Percentiles rank a stretch among this genome's conserved stretches.
Conservation (phyloP, 2,329 filamentous ascomycete species). For the Orbilia javanica region DNA sequence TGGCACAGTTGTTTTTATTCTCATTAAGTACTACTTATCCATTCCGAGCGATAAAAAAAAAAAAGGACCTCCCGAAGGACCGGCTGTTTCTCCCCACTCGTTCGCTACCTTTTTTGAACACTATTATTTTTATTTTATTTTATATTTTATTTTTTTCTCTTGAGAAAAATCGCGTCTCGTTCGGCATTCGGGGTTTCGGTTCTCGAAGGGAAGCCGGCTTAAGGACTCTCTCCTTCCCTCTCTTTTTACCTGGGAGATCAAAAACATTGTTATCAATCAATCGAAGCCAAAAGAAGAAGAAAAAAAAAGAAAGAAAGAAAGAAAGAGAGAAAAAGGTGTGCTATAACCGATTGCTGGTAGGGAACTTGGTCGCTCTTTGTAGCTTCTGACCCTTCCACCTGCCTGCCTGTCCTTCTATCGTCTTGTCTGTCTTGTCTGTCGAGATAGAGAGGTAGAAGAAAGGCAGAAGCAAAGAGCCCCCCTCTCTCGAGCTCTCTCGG, state of each 20-base stretch:
- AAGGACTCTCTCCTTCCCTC: not conserved
- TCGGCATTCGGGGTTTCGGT: not conserved
- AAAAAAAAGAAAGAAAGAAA: not conserved
- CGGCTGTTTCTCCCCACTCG: conserved; percentile 14
- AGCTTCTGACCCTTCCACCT: conserved; percentile 17
- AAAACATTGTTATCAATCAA: not conserved
- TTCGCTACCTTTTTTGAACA: not conserved
- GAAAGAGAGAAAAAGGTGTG: not conserved
- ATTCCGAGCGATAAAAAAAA: conserved; percentile 27
- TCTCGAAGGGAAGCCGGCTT: not conserved
- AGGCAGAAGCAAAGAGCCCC: not conserved
- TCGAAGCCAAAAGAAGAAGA: not conserved
- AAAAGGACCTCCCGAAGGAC: conserved; percentile 24
- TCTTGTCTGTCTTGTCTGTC: not conserved
- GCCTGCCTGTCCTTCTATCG: not conserved
- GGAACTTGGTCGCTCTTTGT: conserved; percentile 28
- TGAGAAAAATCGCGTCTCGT: conserved; percentile 31
- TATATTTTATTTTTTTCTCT: too few species aligned
- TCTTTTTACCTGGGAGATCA: not conserved
- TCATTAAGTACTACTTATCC: too few species aligned
- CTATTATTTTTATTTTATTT: not conserved
- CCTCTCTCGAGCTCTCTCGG: conserved; percentile 15
- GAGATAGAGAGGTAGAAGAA: not conserved
- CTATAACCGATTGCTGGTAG: conserved; percentile 29
- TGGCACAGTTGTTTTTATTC: conserved; percentile 49